Evolutionary conservation across 306 rosid genomes (phyloP).

Genomic region (Gleditsia sinensis): DNA sequence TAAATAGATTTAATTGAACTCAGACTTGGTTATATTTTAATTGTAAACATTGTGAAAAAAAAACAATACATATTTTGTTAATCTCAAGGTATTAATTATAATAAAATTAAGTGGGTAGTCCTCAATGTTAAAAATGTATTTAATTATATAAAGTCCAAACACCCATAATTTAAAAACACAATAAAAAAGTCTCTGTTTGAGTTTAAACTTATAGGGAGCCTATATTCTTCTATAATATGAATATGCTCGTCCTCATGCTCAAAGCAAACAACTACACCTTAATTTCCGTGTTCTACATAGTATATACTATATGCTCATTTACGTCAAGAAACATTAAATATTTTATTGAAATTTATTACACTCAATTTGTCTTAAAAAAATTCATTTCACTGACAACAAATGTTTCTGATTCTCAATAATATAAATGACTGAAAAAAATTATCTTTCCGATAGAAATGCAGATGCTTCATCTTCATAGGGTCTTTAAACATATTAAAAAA

Average conservation of each 20-base stretch:
- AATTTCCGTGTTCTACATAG: neutral
- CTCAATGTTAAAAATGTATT: slow-evolving; percentile 12
- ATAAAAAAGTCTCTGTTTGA: neutral
- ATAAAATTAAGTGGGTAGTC: slow-evolving; percentile 8
- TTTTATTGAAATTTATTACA: neutral
- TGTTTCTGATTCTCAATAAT: no score
- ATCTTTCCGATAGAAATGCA: neutral
- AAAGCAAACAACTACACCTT: neutral
- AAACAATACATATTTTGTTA: neutral
- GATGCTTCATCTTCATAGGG: slow-evolving; percentile 1
- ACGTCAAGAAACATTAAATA: neutral
- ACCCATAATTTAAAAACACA: neutral
- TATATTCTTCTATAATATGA: slow-evolving; percentile 8
- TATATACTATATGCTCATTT: no score
- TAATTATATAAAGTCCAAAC: neutral
- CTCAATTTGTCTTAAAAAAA: neutral
- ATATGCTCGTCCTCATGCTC: neutral
- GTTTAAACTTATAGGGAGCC: slow-evolving; percentile 25
- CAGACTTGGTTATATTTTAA: neutral
- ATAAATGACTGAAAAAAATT: no score
- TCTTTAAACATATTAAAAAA: neutral
- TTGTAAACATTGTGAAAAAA: neutral
- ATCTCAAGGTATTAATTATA: slow-evolving; percentile 35
- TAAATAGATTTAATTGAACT: neutral
- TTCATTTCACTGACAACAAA: neutral